Evolutionary conservation across 2,329 filamentous ascomycete species (phyloP), one percentile per base, ranked within the genome.

Genomic region (Claviceps monticola): DNA sequence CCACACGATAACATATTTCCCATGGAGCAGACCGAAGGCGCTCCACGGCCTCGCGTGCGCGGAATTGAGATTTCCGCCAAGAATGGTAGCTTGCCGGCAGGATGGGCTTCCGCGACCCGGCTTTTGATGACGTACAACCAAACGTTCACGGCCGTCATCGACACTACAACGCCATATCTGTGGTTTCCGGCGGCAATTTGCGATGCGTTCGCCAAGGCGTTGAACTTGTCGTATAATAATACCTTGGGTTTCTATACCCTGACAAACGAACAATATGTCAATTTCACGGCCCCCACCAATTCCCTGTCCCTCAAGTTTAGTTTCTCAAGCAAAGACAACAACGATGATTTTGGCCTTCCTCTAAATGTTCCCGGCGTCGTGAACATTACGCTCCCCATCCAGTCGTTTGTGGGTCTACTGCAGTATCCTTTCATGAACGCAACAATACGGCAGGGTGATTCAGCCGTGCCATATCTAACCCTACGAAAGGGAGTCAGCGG

Each of bases 191-290:
- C 72, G 34, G 59, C 62, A 3, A 70, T 84, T 14, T 88, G 84
- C 62, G 71, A 81, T 49, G 72, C 72, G 2, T 86, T 89, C 58
- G 83, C 84, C 42, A 55, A 70, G 1, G 74, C 75, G 1, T 75
- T 88, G 51, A 81, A 81, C 48, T 69, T 89, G 42, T 76, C 73
- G 1, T 86, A 82, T 62, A 82, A 87, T 64, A 74, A 73, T 47
- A 75, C 73, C 2, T 75, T 82, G 9, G 72, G 80, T 11, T 64
- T 88, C 0, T 88, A 88, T 59, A 73, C 81, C 0, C 74, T 87
- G 48, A 72, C 78, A 38, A 70, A 79, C 48, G 73, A 75, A 7
- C 79, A 80, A 63, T 74, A 78, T 50, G 69, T 61, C 36, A 64
- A 57, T 55, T 84, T 63, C 58, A 63, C 62, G 16, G 59, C 69